A percentile compares a stretch with the other conserved stretches of the same genome.
Evolutionary conservation across 441 rosid species (phyloP).

Genomic region (Manihot esculenta): DNA sequence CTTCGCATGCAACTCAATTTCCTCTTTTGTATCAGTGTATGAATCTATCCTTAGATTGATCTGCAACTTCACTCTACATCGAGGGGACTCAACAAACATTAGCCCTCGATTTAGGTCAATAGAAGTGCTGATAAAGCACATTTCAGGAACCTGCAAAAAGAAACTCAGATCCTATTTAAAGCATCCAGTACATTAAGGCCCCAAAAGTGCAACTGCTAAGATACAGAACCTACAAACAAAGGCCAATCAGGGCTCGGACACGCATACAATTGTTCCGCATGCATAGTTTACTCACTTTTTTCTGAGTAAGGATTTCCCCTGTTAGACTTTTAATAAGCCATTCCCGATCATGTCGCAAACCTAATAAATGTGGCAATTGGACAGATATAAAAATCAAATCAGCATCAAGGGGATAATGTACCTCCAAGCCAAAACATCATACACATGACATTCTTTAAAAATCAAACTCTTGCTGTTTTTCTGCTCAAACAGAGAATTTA

Average conservation of each 20-base stretch:
- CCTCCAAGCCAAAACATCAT: background rate
- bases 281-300: slow-evolving; percentile 53
- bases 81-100: slow-evolving; percentile 61
- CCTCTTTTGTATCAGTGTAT: slow-evolving; percentile 38
- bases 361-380: slow-evolving; percentile 39
- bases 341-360: slow-evolving; percentile 81
- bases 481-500: background rate
- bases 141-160: slow-evolving; percentile 73
- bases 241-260: background rate
- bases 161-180: slow-evolving; percentile 8
- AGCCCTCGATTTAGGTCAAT: slow-evolving; percentile 59
- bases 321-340: slow-evolving; percentile 78
- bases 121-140: slow-evolving; percentile 68
- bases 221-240: background rate
- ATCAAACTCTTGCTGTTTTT: background rate
- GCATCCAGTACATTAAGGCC: slow-evolving; percentile 5
- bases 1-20: slow-evolving; percentile 42
- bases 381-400: slow-evolving; percentile 3
- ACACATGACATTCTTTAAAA: background rate
- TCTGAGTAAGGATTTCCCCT: slow-evolving; percentile 85
- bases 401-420: background rate
- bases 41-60: slow-evolving; percentile 53
- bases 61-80: slow-evolving; percentile 56
- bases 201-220: background rate
- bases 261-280: background rate